Evolutionary conservation across 1,139 yeast species (phyloP).

Genomic region (Geotrichum phurueaensis): DNA sequence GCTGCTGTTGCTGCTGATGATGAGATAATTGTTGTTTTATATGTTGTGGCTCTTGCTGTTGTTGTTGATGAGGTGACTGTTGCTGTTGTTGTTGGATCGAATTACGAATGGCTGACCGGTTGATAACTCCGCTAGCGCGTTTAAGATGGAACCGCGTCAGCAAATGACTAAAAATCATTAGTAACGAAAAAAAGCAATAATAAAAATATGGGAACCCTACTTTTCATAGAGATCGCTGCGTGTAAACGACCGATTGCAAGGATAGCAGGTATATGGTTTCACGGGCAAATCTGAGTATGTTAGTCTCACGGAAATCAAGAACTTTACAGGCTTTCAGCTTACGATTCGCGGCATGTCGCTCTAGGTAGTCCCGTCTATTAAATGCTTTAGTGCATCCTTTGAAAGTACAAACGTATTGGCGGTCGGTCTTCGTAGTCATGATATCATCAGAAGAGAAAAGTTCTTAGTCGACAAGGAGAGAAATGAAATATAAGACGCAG

Average conservation of each 20-base stretch:
- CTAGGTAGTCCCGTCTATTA: slow-evolving; percentile 36
- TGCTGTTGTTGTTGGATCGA: neutral
- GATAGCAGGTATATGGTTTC: slow-evolving; percentile 15
- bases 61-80: neutral
- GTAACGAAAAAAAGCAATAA: neutral
- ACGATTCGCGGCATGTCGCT: slow-evolving; percentile 37
- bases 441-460: neutral
- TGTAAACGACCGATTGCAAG: slow-evolving; percentile 18
- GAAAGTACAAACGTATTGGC: slow-evolving; percentile 26
- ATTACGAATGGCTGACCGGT: neutral
- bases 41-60: neutral
- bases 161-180: slow-evolving; percentile 8
- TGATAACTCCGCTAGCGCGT: slow-evolving; percentile 7
- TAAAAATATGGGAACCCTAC: neutral
- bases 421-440: slow-evolving; percentile 8
- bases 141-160: slow-evolving; percentile 17
- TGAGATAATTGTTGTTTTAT: neutral
- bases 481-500: neutral
- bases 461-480: neutral
- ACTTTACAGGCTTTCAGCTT: slow-evolving; percentile 10
- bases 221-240: slow-evolving; percentile 18
- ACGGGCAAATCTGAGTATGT: slow-evolving; percentile 14
- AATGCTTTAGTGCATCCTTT: slow-evolving; percentile 36
- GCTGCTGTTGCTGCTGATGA: neutral
- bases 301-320: neutral